These are phyloP conservation scores for Santalum album DNA, from an alignment of 164 flowering plant species.

Conservation along the genomic window DNA sequence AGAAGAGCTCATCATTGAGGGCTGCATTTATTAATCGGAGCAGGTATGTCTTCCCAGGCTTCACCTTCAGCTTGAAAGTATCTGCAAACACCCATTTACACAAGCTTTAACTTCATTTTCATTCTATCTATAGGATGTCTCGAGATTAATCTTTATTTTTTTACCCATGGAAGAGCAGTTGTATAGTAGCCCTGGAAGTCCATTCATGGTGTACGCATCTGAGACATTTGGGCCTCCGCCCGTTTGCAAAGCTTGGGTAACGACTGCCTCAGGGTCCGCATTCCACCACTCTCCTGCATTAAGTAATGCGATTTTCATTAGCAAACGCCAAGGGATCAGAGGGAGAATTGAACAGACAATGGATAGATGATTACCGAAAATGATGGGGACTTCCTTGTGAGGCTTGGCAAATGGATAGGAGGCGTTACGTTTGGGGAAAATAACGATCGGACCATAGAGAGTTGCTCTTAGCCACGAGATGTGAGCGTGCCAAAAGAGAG, in stretches of 20 bases:
- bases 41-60: not conserved
- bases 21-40: not conserved
- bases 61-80: slow-evolving; percentile 5
- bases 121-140: too few relatives aligned
- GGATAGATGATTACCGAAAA: not conserved
- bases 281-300: slow-evolving; percentile 8
- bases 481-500: slow-evolving; percentile 1
- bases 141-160: not conserved
- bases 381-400: slow-evolving; percentile 2
- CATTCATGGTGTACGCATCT: not conserved
- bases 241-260: not conserved
- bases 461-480: not conserved
- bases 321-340: not conserved
- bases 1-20: slow-evolving; percentile 1
- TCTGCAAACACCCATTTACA: not conserved
- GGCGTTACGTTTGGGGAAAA: not conserved
- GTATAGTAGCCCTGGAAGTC: slow-evolving; percentile 4
- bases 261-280: not conserved
- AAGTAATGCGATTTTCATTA: not conserved
- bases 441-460: not conserved
- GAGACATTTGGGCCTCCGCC: slow-evolving; percentile 1
- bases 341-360: not conserved
- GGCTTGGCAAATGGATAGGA: slow-evolving; percentile 1
- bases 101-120: not conserved
- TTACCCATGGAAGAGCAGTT: slow-evolving; percentile 5